Conservation (phyloP, 2,329 filamentous ascomycete genomes). For the Epichloe sibirici region DNA sequence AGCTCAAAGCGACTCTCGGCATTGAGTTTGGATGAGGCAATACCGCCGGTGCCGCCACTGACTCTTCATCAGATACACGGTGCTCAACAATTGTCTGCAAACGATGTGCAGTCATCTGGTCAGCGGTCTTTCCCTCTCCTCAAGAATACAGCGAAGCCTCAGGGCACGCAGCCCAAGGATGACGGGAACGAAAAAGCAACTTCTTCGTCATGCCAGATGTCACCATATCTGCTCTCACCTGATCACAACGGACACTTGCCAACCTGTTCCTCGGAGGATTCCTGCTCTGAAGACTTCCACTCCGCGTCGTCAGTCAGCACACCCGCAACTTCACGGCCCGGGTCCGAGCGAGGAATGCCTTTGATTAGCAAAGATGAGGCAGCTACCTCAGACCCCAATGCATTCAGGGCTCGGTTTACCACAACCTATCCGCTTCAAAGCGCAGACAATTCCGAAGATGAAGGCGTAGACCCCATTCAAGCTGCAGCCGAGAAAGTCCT, state of each 20-base stretch:
- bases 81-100: background rate
- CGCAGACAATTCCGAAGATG: constrained; percentile 5
- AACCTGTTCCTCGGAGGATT: constrained; percentile 24
- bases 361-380: constrained; percentile 7
- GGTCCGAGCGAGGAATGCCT: constrained; percentile 24
- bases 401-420: background rate
- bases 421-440: constrained; percentile 3
- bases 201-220: background rate
- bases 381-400: background rate
- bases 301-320: constrained; percentile 24
- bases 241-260: constrained; percentile 1
- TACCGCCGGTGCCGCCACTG: constrained; percentile 1
- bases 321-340: constrained; percentile 27
- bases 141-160: background rate
- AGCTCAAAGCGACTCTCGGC: constrained; percentile 16
- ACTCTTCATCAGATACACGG: background rate
- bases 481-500: constrained; percentile 11
- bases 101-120: background rate
- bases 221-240: background rate
- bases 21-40: constrained; percentile 4
- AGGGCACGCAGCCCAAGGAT: background rate
- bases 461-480: constrained; percentile 7
- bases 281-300: constrained; percentile 25
- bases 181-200: background rate
- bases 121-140: constrained; percentile 2